Percentiles rank a stretch among this genome's conserved stretches.
phyloP scores from a whole-genome alignment of 208 protist genomes.

The Leishmania guyanensis region DNA sequence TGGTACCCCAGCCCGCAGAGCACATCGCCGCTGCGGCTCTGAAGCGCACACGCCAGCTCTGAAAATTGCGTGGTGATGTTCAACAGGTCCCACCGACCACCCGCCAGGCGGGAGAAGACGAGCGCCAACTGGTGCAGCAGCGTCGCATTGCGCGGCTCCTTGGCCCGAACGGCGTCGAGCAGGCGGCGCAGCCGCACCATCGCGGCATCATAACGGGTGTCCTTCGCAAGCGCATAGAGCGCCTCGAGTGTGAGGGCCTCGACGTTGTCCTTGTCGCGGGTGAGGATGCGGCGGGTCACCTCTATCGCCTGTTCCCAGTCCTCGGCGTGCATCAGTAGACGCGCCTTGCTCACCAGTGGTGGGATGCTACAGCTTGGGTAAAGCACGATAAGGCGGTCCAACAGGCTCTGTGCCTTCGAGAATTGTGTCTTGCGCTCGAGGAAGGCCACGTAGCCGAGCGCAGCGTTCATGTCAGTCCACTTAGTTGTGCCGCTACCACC shows the following conservation, averaged over 20 bases:
- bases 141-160: conserved; percentile 82
- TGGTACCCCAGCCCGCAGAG: conserved; percentile 82
- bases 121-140: conserved; percentile 74
- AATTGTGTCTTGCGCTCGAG: conserved; percentile 87
- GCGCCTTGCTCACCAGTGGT: conserved; percentile 77
- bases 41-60: conserved; percentile 60
- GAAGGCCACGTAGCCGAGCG: conserved; percentile 83
- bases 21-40: conserved; percentile 75
- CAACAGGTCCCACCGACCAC: conserved; percentile 50
- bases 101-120: conserved; percentile 70
- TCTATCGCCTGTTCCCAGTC: conserved; percentile 94
- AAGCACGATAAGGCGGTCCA: conserved; percentile 80
- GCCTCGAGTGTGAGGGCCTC: conserved; percentile 76
- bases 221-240: conserved; percentile 83
- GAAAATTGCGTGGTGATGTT: conserved; percentile 70
- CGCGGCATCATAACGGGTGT: conserved; percentile 65
- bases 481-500: conserved; percentile 10
- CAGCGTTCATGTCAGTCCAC: conserved; percentile 76
- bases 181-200: conserved; percentile 62
- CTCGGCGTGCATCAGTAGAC: conserved; percentile 86
- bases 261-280: conserved; percentile 75
- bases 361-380: conserved; percentile 68
- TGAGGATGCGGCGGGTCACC: conserved; percentile 79
- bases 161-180: conserved; percentile 53
- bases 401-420: conserved; percentile 71